Percentiles rank a stretch among this genome's conserved stretches.
Conservation (phyloP, 164 flowering plant genomes). For the Berberis vulgaris region DNA sequence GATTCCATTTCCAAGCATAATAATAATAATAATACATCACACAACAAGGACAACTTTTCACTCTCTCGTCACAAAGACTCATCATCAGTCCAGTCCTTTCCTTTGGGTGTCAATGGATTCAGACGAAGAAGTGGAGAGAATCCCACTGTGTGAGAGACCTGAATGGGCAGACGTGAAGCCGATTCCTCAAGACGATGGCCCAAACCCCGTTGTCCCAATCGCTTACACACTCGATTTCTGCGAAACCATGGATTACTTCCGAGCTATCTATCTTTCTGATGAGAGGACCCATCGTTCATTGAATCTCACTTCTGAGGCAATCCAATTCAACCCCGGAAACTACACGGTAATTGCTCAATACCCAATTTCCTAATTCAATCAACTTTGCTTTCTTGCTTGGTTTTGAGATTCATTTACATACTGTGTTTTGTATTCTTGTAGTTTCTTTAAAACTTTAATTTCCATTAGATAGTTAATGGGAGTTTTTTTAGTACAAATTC, state of each 20-base stretch:
- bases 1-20: no score
- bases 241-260: conserved; percentile 87
- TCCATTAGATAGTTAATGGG: no score
- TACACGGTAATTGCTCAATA: conserved; percentile 48
- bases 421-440: not conserved
- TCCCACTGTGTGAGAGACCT: conserved; percentile 42
- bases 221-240: conserved; percentile 67
- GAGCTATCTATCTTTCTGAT: conserved; percentile 62
- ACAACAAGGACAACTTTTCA: no score
- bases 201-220: conserved; percentile 81
- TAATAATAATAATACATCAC: no score
- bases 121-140: conserved; percentile 27
- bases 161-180: conserved; percentile 85
- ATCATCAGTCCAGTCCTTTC: no score
- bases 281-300: conserved; percentile 75
- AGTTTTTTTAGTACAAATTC: no score
- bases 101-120: conserved; percentile 17
- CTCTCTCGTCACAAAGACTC: no score
- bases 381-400: not conserved
- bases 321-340: conserved; percentile 62
- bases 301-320: conserved; percentile 57
- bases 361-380: not conserved
- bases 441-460: no score
- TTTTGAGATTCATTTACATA: not conserved
- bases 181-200: conserved; percentile 83